Base-by-base conservation (phyloP, 805 yeast species). In the Candida ficus region DNA sequence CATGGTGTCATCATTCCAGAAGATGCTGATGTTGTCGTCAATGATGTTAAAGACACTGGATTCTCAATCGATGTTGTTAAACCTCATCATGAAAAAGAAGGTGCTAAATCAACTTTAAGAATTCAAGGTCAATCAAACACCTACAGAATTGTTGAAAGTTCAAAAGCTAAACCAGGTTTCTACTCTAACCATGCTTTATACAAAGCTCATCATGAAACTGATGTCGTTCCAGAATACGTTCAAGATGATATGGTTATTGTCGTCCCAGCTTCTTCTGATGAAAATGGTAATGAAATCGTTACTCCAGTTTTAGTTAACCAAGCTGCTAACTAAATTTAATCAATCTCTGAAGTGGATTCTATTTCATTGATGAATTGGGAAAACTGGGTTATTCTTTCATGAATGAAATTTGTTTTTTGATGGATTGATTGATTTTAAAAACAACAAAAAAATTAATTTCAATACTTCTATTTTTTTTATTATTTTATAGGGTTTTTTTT, bases 61-160 rank as follows among this genome's bases (percentile, higher is more conserved):
- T 29, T 29, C 9, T 16, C 20, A 17, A 25, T 33, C 21, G 26
- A 25, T 16, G 29, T 33, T 17, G 17, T 17, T 12, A 11, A 22
- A 12, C 28, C 16, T 23, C 28, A 22, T 12, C 33, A 35, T 19
- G 13, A 16, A 12, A 31, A 14, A n/a, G 30, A 8, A 11, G n/a
- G 8, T 11, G 16, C 20, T 8, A 26, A 26, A 17, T 18, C 28
- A 17, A 25, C 20, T 23, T 18, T 22, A 19, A 34, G 20, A 28
- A 18, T 35, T 22, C 25, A 13, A 17, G 31, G 34, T 18, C 31
- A 18, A 16, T 26, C 17, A 12, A 35, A 21, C n/a, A 28, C 25
- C 8, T 43, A 32, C 23, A 38, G 43, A 30, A 40, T 40, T 20
- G 38, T 40, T 35, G 43, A 40, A 28, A 26, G 29, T 16, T 35